Conservation (phyloP, 2,329 filamentous ascomycete genomes). For the Leptographium wingfieldii region DNA sequence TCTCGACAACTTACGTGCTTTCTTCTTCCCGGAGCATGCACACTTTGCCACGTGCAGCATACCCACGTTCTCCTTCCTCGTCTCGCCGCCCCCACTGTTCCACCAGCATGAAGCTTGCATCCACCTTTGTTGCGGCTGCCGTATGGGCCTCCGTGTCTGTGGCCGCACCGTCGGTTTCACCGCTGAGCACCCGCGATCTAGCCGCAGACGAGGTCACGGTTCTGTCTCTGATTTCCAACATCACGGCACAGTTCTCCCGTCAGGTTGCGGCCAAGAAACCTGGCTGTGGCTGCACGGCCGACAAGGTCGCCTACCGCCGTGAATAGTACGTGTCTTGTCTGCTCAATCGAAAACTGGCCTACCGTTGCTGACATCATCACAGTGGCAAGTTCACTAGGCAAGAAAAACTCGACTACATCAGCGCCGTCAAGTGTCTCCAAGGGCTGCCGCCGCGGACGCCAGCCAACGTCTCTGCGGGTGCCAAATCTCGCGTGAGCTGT, state of each 20-base stretch:
- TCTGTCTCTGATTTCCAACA: neutral
- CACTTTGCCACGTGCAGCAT: neutral
- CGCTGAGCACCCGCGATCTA: neutral
- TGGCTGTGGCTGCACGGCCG: neutral
- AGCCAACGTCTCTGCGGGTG: conserved; percentile 20
- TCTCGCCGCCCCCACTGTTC: neutral
- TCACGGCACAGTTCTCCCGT: neutral
- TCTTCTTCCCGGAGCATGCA: neutral
- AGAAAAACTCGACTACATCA: conserved; percentile 24
- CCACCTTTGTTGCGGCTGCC: neutral
- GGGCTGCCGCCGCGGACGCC: conserved; percentile 18
- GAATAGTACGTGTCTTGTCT: conserved; percentile 1
- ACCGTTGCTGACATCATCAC: neutral
- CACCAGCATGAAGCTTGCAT: neutral
- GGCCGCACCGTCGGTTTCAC: neutral
- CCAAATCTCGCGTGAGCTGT: conserved; percentile 17
- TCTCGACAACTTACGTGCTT: neutral
- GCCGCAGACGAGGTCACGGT: neutral
- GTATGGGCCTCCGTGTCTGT: neutral
- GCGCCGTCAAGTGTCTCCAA: conserved; percentile 25
- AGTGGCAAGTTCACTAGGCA: conserved; percentile 19
- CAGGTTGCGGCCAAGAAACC: neutral
- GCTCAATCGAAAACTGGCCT: neutral
- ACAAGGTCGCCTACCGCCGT: neutral
- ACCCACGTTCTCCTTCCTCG: neutral